phyloP scores from a whole-genome alignment of 2,329 filamentous ascomycete species.

The Coniochaeta pulveracea region DNA sequence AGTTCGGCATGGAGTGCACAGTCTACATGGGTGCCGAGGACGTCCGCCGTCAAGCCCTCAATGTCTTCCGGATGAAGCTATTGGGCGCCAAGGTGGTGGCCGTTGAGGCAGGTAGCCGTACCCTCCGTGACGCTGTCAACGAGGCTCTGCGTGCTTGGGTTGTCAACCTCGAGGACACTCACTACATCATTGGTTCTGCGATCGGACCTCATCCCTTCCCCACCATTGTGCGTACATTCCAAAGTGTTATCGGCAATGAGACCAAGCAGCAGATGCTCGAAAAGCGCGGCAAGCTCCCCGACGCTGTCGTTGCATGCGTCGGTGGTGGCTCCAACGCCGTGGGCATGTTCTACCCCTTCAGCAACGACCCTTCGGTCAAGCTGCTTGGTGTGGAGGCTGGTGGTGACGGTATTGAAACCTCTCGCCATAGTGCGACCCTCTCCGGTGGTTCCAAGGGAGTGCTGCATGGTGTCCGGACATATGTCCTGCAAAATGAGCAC shows the following conservation, averaged over 20 bases:
- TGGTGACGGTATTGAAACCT: slow-evolving; percentile 81
- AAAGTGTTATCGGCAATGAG: slow-evolving; percentile 90
- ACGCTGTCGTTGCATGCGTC: slow-evolving; percentile 93
- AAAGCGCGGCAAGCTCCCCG: slow-evolving; percentile 78
- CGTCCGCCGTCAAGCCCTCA: slow-evolving; percentile 87
- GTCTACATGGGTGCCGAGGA: slow-evolving; percentile 99
- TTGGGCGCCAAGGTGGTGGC: slow-evolving; percentile 87
- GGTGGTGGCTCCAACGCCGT: slow-evolving; percentile 91
- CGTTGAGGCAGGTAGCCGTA: slow-evolving; percentile 81
- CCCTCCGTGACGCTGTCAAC: slow-evolving; percentile 82
- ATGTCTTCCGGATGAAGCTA: slow-evolving; percentile 97
- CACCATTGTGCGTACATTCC: slow-evolving; percentile 94
- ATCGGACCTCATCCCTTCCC: slow-evolving; percentile 98
- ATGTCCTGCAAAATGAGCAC: slow-evolving; percentile 84
- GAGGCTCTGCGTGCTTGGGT: slow-evolving; percentile 94
- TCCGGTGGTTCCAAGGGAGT: slow-evolving; percentile 82
- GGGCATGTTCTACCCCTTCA: slow-evolving; percentile 98
- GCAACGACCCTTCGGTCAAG: slow-evolving; percentile 73
- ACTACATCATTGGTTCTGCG: slow-evolving; percentile 96
- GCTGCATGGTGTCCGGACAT: slow-evolving; percentile 89
- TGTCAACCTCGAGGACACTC: slow-evolving; percentile 80
- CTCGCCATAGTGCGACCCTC: slow-evolving; percentile 78
- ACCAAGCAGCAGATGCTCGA: slow-evolving; percentile 85
- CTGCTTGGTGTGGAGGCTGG: slow-evolving; percentile 91
- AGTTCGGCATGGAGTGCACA: slow-evolving; percentile 96